phyloP scores from a whole-genome alignment of 106 monocot species.

The Acanthochlamys bracteata region DNA sequence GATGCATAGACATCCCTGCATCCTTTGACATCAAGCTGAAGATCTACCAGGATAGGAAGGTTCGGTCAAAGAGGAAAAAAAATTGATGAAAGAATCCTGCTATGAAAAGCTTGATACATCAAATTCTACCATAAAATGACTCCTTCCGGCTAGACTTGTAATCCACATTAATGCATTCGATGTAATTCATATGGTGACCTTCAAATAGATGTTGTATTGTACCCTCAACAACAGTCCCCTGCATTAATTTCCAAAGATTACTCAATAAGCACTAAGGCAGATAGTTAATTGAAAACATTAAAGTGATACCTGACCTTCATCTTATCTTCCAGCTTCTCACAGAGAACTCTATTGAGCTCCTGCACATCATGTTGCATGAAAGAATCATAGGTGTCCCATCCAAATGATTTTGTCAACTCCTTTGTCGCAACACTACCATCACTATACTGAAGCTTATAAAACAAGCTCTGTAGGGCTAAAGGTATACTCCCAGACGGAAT shows the following conservation, averaged over 20 bases:
- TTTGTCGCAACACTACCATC: conserved; percentile 89
- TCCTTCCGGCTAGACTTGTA: conserved; percentile 87
- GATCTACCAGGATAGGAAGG: conserved; percentile 25
- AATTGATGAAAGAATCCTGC: background rate
- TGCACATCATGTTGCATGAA: conserved; percentile 98
- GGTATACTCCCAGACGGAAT: conserved; percentile 90
- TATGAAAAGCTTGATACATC: background rate
- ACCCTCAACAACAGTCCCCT: conserved; percentile 94
- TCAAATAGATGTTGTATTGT: conserved; percentile 94
- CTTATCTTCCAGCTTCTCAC: conserved; percentile 91
- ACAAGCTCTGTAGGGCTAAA: conserved; percentile 79
- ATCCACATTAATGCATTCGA: conserved; percentile 90
- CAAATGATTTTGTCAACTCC: conserved; percentile 91
- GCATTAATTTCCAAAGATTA: conserved; percentile 10
- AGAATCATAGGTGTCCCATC: conserved; percentile 93
- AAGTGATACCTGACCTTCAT: conserved; percentile 45
- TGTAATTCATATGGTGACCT: conserved; percentile 93
- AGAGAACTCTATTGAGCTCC: conserved; percentile 82
- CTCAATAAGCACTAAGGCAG: background rate
- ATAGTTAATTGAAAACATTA: background rate
- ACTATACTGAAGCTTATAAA: conserved; percentile 84
- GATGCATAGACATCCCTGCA: conserved; percentile 90
- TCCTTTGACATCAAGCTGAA: conserved; percentile 90
- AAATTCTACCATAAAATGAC: conserved; percentile 68
- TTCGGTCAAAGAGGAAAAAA: background rate